Evolutionary conservation across 768 basidiomycete genomes (phyloP), one percentile per base, ranked within the genome.

Genomic region (Crucibulum laeve): DNA sequence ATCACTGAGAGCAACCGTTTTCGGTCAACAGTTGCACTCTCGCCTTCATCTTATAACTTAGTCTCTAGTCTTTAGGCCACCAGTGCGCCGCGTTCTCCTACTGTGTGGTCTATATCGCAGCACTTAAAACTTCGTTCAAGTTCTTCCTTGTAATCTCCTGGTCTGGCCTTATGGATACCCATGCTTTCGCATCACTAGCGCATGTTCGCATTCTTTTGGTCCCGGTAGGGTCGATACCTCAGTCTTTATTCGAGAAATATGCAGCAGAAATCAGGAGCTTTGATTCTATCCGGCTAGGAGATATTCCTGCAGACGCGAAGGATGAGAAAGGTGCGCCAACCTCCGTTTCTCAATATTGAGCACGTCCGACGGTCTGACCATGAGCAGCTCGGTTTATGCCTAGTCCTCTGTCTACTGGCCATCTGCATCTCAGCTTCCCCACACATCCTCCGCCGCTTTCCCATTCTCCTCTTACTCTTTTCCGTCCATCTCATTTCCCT

Each of bases 201-300:
- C 88, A 90, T 59, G 71, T 97, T 44, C 82, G 78, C 45, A 77
- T 98, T 38, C 77, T 98, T 15, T 76, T 97, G 46, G 64, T 96
- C 13, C 94, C 95, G 13, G 82, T 97, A 8, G 91, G 91, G 26
- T 64, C 77, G 5, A 87, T 96, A 49, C 68, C 79, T 1, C 72
- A 73, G 32, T 51, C 76, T n/a, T 68, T 75, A 2, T 96, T 88
- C 57, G 81, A 91, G 39, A 74, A 72, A 49, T 91, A 86, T 71
- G 78, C 83, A 4, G 63, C 73, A 24, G 81, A 92, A 53, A 80
- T 98, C 44, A 74, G 81, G 38, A 74, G 74, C 17, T 83, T 93
- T 50, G 80, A 86, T 40, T 69, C 74, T 40, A 75, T 96, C 50
- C 77, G 83, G 40, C 74, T 95, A 23, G 81, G 80, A 25, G 93